These are phyloP conservation scores for Aspergillus cejpii DNA, from an alignment of 2,329 filamentous ascomycete species.

Conservation along the genomic window DNA sequence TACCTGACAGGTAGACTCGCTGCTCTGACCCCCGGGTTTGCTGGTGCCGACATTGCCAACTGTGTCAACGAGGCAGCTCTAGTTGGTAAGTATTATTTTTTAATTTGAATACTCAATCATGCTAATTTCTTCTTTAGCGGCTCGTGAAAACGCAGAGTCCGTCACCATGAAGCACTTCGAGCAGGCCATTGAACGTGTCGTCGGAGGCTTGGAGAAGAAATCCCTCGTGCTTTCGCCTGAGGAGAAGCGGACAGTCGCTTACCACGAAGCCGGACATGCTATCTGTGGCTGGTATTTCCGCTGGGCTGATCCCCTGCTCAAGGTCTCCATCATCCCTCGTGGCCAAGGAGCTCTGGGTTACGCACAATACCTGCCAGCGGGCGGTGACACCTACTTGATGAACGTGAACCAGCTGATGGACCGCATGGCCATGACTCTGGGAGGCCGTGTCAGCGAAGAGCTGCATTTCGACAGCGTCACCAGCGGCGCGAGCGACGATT, in stretches of 20 bases:
- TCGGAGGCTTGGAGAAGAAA: slow-evolving; percentile 95
- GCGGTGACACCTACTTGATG: slow-evolving; percentile 85
- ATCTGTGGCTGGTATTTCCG: slow-evolving; percentile 98
- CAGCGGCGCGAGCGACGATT: slow-evolving; percentile 89
- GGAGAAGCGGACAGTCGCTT: slow-evolving; percentile 93
- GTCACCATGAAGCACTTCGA: slow-evolving; percentile 92
- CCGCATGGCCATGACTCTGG: slow-evolving; percentile 98
- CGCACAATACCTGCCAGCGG: slow-evolving; percentile 88
- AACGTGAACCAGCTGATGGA: slow-evolving; percentile 95
- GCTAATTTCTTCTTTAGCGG: slow-evolving; percentile 51
- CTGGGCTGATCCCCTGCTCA: slow-evolving; percentile 92
- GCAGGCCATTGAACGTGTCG: slow-evolving; percentile 92
- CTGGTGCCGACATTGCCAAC: slow-evolving; percentile 96
- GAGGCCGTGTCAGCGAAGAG: slow-evolving; percentile 90
- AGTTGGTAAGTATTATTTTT: slow-evolving; percentile 60
- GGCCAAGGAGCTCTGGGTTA: slow-evolving; percentile 91
- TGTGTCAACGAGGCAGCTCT: slow-evolving; percentile 96
- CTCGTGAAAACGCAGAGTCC: slow-evolving; percentile 68
- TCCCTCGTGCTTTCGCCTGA: slow-evolving; percentile 86
- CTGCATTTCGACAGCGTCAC: slow-evolving; percentile 96
- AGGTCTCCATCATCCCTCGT: slow-evolving; percentile 97
- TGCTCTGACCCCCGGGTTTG: slow-evolving; percentile 91
- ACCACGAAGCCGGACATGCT: slow-evolving; percentile 96
- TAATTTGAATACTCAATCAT: slow-evolving; percentile 36
- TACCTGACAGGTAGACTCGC: slow-evolving; percentile 81